Evolutionary conservation across 805 yeast species (phyloP), one percentile per base, ranked within the genome.

Genomic region (Hyphopichia homilentoma): DNA sequence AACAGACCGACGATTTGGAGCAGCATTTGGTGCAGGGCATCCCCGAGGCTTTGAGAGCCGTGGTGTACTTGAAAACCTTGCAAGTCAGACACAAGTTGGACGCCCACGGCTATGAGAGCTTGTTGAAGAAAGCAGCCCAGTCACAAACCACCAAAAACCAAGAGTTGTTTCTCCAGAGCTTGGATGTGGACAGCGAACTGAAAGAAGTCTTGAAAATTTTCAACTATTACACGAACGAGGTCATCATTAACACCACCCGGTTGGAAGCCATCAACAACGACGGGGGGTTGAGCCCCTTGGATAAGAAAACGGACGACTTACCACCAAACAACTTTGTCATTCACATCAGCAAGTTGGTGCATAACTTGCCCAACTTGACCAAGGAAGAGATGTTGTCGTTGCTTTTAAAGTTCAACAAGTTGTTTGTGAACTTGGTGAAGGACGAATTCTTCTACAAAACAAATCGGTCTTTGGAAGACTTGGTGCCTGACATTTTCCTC

Each of bases 391-490:
- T 45, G 1, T 50, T 65, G 21, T 59, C 55, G n/a, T 19, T 65
- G 1, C 41, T 65, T n/a, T 46, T 65, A 36, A 61, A 57, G 32
- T 39, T 64, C 27, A 45, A 57, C 37, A 57, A 55, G 37, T 24
- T 59, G 18, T 48, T 49, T 29, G 21, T 39, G 17, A 41, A 36
- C 26, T 43, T 58, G 25, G 47, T 52, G 25, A 56, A 54, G 27
- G 60, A 55, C 8, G 69, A 63, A 41, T 52, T 62, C 26, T 50
- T 43, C 46, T 67, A 61, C 43, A 61, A 60, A 44, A 53, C 52
- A 19, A 53, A 46, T 33, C 34, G 72, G 14, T 42, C 67, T 3
- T 42, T 67, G 18, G 71, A 66, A 35, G 70, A 62, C 16, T 33
- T 39, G n/a, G 43, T 38, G 6, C 34, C 44, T 4, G 54, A 46